Evolutionary conservation across 352 stramenopile species (phyloP).

Genomic region (Globisporangium irregulare): DNA sequence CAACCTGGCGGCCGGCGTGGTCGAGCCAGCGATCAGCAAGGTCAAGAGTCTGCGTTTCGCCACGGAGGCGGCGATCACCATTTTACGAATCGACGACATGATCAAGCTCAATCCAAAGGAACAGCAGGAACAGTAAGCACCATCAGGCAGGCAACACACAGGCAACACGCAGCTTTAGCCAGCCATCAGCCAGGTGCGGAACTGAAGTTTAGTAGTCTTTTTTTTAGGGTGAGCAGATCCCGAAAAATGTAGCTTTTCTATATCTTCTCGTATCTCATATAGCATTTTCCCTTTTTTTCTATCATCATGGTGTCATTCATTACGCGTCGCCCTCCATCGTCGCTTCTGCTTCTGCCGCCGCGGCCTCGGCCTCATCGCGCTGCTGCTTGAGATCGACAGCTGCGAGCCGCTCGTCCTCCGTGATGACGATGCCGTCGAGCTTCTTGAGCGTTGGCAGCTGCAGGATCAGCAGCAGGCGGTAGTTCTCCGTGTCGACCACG

Average conservation of each 20-base stretch:
- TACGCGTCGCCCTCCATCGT: slow-evolving; percentile 21
- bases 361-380: slow-evolving; percentile 27
- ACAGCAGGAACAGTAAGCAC: slow-evolving; percentile 67
- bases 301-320: background rate
- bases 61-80: slow-evolving; percentile 99
- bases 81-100: slow-evolving; percentile 99
- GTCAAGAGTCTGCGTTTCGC: slow-evolving; percentile 99
- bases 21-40: slow-evolving; percentile 99
- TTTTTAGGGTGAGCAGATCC: slow-evolving; percentile 7
- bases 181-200: background rate
- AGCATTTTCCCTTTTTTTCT: slow-evolving; percentile 10
- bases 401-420: slow-evolving; percentile 56
- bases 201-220: slow-evolving; percentile 8
- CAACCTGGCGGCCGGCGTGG: slow-evolving; percentile 96
- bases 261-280: slow-evolving; percentile 31
- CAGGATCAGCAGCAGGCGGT: slow-evolving; percentile 51
- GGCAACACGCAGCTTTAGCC: background rate
- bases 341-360: slow-evolving; percentile 11
- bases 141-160: slow-evolving; percentile 9
- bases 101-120: slow-evolving; percentile 95
- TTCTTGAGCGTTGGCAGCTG: slow-evolving; percentile 49
- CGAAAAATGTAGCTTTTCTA: slow-evolving; percentile 18
- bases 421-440: slow-evolving; percentile 54
- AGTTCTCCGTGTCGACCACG: slow-evolving; percentile 52
- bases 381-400: slow-evolving; percentile 59